phyloP scores from a whole-genome alignment of 2,329 filamentous ascomycete species.

The Zymoseptoria passerinii region DNA sequence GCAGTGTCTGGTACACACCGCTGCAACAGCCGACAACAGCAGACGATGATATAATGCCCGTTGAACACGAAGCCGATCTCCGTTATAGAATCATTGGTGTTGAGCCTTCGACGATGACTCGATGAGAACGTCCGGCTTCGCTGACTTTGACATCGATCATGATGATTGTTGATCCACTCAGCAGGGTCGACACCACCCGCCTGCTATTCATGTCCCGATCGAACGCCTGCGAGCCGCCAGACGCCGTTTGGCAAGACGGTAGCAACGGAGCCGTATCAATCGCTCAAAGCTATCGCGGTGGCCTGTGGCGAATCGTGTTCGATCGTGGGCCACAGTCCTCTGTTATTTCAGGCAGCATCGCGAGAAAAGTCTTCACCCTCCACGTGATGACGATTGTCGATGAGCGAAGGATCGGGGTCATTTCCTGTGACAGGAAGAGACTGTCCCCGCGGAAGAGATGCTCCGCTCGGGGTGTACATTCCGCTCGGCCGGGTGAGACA shows the following conservation, averaged over 20 bases:
- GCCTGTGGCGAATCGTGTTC: not conserved
- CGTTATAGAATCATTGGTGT: not conserved
- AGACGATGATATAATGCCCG: not conserved
- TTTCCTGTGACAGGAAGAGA: no score
- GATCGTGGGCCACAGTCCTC: not conserved
- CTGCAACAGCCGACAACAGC: not conserved
- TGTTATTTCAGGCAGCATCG: not conserved
- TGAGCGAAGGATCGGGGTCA: no score
- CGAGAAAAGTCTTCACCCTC: not conserved
- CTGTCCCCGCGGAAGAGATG: not conserved
- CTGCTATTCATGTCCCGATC: not conserved
- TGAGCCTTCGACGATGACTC: no score
- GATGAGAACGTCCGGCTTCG: not conserved
- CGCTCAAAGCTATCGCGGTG: not conserved
- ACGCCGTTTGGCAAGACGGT: not conserved
- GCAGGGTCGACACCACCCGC: not conserved
- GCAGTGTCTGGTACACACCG: no score
- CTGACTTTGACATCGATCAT: not conserved
- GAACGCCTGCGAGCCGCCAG: not conserved
- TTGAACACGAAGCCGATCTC: not conserved
- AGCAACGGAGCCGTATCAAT: not conserved
- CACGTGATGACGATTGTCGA: not conserved
- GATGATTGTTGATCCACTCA: not conserved
- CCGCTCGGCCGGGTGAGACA: not conserved
- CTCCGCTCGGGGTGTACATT: not conserved